Evolutionary conservation across 1,284 basidiomycete species (phyloP).

Genomic region (Trichosporon sp.): DNA sequence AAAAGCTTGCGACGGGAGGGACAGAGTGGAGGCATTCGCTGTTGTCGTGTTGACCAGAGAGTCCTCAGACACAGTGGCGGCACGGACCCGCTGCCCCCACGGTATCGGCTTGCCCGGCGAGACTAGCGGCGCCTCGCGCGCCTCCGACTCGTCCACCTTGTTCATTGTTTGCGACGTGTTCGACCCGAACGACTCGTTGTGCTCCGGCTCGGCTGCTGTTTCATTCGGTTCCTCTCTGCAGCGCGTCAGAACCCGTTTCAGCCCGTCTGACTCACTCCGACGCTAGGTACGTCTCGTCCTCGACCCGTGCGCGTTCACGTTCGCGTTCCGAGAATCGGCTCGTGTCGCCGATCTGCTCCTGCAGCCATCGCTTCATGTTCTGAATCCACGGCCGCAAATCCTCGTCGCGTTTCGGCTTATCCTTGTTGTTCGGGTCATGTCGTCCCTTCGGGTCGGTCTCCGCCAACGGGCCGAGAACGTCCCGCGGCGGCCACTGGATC

Average conservation of each 20-base stretch:
- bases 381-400: constrained; percentile 68
- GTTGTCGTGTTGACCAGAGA: constrained; percentile 15
- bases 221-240: background rate
- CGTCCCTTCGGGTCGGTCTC: constrained; percentile 13
- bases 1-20: constrained; percentile 12
- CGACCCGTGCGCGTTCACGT: constrained; percentile 7
- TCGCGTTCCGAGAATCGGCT: background rate
- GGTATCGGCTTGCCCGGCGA: background rate
- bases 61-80: constrained; percentile 31
- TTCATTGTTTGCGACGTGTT: background rate
- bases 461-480: constrained; percentile 13
- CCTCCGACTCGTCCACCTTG: background rate
- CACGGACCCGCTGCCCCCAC: constrained; percentile 11
- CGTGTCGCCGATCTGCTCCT: constrained; percentile 17
- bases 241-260: background rate
- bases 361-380: constrained; percentile 63
- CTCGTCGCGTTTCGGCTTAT: constrained; percentile 49
- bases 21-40: constrained; percentile 14
- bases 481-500: constrained; percentile 71
- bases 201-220: background rate
- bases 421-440: background rate
- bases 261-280: constrained; percentile 39
- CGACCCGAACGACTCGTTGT: background rate
- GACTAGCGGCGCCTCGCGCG: background rate
- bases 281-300: constrained; percentile 24